A percentile compares a stretch with the other conserved stretches of the same genome.
Evolutionary conservation across 1,139 yeast species (phyloP).

Genomic region (Arxiozyma bovina): DNA sequence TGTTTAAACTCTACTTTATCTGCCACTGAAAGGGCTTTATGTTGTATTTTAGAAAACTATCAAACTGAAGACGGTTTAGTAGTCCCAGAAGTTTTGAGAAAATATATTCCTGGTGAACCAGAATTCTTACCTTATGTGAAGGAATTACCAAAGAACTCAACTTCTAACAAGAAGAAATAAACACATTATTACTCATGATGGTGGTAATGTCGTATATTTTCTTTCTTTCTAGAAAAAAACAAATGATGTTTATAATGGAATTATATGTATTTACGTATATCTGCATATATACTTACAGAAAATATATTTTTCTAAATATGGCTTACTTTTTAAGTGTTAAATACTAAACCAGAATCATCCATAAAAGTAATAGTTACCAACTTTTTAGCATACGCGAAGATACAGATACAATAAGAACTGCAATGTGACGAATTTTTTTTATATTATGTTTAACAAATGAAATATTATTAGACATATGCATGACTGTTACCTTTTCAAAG

Average conservation of each 20-base stretch:
- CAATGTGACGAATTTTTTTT: too few relatives aligned
- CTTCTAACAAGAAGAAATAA: conserved; percentile 60
- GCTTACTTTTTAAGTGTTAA: too few relatives aligned
- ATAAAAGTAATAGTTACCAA: neutral
- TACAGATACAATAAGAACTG: neutral
- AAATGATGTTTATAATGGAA: neutral
- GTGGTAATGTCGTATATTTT: neutral
- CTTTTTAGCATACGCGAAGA: too few relatives aligned
- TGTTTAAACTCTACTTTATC: conserved; percentile 95
- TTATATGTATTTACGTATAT: too few relatives aligned
- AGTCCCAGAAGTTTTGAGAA: conserved; percentile 90
- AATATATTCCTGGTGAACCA: conserved; percentile 96
- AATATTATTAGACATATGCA: neutral
- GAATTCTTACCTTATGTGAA: conserved; percentile 85
- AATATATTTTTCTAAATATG: too few relatives aligned
- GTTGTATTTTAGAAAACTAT: conserved; percentile 94
- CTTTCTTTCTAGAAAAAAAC: neutral
- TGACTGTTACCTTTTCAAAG: neutral
- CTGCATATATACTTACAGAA: neutral
- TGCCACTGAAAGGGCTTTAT: conserved; percentile 96
- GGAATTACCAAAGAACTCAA: conserved; percentile 90
- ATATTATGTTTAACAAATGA: too few relatives aligned
- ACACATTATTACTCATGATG: neutral
- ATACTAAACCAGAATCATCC: too few relatives aligned
- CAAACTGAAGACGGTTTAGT: conserved; percentile 93